Percentiles rank a stretch among this genome's conserved stretches.
phyloP scores from a whole-genome alignment of 805 yeast genomes.

The Kodamaea lidongshanica region DNA sequence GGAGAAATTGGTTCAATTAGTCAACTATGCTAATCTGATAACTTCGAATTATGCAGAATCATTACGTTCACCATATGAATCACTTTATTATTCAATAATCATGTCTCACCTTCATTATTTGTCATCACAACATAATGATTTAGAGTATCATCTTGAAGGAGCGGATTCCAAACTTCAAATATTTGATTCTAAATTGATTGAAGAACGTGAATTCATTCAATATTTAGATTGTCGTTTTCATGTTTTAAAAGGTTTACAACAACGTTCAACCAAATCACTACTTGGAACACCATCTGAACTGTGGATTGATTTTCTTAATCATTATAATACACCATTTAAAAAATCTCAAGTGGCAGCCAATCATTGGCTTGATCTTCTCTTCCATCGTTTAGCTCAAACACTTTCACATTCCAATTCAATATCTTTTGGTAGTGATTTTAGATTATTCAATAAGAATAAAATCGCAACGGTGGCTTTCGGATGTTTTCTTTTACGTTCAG shows the following conservation, averaged over 20 bases:
- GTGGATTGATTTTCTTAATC: constrained; percentile 26
- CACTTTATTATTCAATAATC: constrained; percentile 26
- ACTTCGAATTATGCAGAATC: constrained; percentile 20
- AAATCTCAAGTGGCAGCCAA: constrained; percentile 30
- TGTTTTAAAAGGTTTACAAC: constrained; percentile 23
- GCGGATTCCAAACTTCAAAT: constrained; percentile 5
- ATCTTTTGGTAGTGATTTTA: constrained; percentile 13
- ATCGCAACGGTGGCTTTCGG: constrained; percentile 21
- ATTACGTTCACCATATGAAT: constrained; percentile 23
- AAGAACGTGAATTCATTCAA: constrained; percentile 20
- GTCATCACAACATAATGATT: constrained; percentile 18
- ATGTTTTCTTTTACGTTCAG: constrained; percentile 22
- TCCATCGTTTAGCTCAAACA: constrained; percentile 12
- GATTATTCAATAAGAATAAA: constrained; percentile 15
- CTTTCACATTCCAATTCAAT: constrained; percentile 15
- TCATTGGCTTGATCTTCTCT: constrained; percentile 28
- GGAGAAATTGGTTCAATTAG: constrained; percentile 22
- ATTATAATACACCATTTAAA: constrained; percentile 10
- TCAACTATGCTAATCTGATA: constrained; percentile 21
- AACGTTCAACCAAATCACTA: no score
- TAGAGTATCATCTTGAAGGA: constrained; percentile 13
- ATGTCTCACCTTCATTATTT: constrained; percentile 32
- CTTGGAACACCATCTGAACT: no score
- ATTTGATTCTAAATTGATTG: neutral
- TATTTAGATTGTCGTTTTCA: constrained; percentile 30